These are phyloP conservation scores for Gynostemma pentaphyllum DNA, from an alignment of 306 rosid species.

Conservation along the genomic window DNA sequence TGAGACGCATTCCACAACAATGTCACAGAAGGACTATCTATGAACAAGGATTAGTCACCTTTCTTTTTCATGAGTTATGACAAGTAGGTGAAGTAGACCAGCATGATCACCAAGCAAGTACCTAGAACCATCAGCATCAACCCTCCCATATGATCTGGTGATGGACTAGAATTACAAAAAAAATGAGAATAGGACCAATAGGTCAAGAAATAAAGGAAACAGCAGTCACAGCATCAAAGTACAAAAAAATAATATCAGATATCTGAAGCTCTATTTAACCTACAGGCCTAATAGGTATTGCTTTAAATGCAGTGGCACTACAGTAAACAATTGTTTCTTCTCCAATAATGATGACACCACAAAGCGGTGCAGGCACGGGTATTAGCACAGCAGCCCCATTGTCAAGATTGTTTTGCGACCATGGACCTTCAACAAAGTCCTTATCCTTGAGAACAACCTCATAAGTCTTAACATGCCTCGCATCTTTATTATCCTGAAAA, in stretches of 20 bases:
- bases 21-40: not conserved
- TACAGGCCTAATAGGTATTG: constrained; percentile 88
- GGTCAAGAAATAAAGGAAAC: not conserved
- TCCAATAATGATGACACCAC: constrained; percentile 93
- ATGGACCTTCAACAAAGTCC: constrained; percentile 95
- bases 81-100: constrained; percentile 88
- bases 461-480: constrained; percentile 92
- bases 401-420: constrained; percentile 93
- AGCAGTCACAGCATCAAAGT: not conserved
- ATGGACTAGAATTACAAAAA: constrained; percentile 42
- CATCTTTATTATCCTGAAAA: constrained; percentile 93
- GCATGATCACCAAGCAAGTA: constrained; percentile 92
- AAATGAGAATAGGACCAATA: constrained; percentile 1
- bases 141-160: constrained; percentile 89
- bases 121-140: constrained; percentile 95
- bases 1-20: not conserved
- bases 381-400: constrained; percentile 90
- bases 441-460: constrained; percentile 96
- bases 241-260: not conserved
- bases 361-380: constrained; percentile 95
- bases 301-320: constrained; percentile 89
- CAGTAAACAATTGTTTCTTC: constrained; percentile 96
- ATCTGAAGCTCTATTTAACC: constrained; percentile 12
- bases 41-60: constrained; percentile 35
- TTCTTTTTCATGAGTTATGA: constrained; percentile 91